A percentile compares a stretch with the other conserved stretches of the same genome.
Evolutionary conservation across 768 basidiomycete genomes (phyloP).

Genomic region (Rhizopogon vulgaris): DNA sequence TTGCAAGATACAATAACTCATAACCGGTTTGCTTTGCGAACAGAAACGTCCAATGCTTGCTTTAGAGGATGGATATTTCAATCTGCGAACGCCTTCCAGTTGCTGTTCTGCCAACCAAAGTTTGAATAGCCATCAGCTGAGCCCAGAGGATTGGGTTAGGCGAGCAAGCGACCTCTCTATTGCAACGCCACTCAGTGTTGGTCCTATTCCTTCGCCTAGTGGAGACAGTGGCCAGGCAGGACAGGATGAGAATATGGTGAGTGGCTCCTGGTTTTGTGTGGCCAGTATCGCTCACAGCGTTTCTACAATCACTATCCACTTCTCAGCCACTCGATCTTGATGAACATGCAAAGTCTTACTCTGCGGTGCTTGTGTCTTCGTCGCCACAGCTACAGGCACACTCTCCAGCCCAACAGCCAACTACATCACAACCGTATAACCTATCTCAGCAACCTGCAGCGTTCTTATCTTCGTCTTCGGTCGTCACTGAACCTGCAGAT

Average conservation of each 20-base stretch:
- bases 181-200: constrained; percentile 35
- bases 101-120: constrained; percentile 9
- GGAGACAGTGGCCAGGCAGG: constrained; percentile 9
- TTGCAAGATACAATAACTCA: neutral
- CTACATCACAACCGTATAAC: constrained; percentile 8
- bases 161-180: constrained; percentile 66
- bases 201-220: neutral
- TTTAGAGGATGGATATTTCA: constrained; percentile 21
- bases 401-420: constrained; percentile 20
- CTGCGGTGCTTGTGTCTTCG: neutral
- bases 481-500: neutral
- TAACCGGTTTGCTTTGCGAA: neutral
- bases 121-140: constrained; percentile 25
- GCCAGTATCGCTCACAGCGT: constrained; percentile 15
- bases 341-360: neutral
- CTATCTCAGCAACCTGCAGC: constrained; percentile 3
- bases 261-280: constrained; percentile 17
- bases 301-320: neutral
- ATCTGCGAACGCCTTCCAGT: constrained; percentile 26
- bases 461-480: neutral
- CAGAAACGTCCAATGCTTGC: constrained; percentile 58
- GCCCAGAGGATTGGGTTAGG: constrained; percentile 70
- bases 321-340: constrained; percentile 1
- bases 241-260: constrained; percentile 43
- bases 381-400: constrained; percentile 10